These are phyloP conservation scores for Fraxinus dipetala DNA, from an alignment of 305 asterid species.

Conservation along the genomic window DNA sequence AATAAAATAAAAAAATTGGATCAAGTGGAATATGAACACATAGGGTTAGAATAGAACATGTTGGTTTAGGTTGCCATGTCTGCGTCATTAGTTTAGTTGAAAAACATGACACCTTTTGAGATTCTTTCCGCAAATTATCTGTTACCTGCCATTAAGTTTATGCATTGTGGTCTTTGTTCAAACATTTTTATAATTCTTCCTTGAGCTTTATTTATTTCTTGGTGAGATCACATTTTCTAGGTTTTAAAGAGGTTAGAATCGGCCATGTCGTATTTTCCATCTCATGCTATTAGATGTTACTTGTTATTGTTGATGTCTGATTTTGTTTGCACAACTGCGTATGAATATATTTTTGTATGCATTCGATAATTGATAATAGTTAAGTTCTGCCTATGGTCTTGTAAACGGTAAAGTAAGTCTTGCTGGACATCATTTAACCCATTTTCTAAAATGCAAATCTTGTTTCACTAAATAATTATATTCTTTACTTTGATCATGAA, in stretches of 20 bases:
- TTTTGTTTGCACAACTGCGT: not conserved
- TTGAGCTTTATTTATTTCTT: not conserved
- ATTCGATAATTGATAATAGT: not conserved
- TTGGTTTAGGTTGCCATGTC: no score
- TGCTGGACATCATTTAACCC: not conserved
- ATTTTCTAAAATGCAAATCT: not conserved
- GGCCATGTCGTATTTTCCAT: not conserved
- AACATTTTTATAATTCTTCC: not conserved
- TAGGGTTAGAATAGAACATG: no score
- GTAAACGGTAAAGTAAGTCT: not conserved
- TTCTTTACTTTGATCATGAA: conserved; percentile 10
- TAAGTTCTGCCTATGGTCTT: not conserved
- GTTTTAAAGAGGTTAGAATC: not conserved
- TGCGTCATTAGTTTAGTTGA: no score
- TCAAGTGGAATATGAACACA: no score
- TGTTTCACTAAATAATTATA: not conserved
- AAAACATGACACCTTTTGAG: no score
- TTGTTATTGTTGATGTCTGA: not conserved
- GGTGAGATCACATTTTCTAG: not conserved
- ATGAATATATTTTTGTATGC: not conserved
- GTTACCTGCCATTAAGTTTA: no score
- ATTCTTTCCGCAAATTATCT: no score
- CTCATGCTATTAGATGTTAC: not conserved
- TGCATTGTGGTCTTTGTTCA: not conserved
- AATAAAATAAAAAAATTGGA: no score